Evolutionary conservation across 169 alveolate genomes (phyloP), one percentile per base, ranked within the genome.

Genomic region (Plasmodium gallinaceum): DNA sequence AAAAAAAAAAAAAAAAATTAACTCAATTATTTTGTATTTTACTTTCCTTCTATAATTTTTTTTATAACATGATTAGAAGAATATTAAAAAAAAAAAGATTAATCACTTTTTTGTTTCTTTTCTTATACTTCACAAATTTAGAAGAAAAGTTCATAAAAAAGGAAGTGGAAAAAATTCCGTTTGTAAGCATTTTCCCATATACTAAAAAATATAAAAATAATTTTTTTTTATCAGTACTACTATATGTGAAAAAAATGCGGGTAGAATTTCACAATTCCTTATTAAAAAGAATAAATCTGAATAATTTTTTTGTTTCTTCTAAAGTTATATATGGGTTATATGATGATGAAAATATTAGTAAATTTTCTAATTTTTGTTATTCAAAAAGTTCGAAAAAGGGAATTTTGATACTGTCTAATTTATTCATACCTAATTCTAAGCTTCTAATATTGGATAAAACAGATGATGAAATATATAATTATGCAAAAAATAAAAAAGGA

Each of bases 301-400:
- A 46, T 8, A 10, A 12, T 42, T 20, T 83, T 66, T 68, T 66
- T 58, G 91, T 72, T 37, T 54, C 73, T 4, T 60, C 85, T 24
- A 83, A 83, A 64, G 91, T 83, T 18, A 39, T 83, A 68, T 83
- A 83, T 57, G 91, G 91, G n/a, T 26, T 83, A 52, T 66, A 83
- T 45, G 22, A 66, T 37, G 74, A 83, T 60, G 69, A 16, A 14
- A 61, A 68, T 71, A 39, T 37, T 39, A 68, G 83, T 43, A 60
- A 66, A 26, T 68, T 52, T 52, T 57, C 68, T 0, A 45, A 83
- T 8, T 83, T 83, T 22, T 83, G 91, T 46, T 83, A 52, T 52
- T 48, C 57, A 8, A 68, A 71, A 8, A 39, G 61, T 83, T 1
- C 48, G 9, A 48, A 51, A 20, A 69, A 83, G 10, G 91, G 91